These are phyloP conservation scores for Closterium sp. DNA, from an alignment of 139 green algal genomes.

Conservation along the genomic window DNA sequence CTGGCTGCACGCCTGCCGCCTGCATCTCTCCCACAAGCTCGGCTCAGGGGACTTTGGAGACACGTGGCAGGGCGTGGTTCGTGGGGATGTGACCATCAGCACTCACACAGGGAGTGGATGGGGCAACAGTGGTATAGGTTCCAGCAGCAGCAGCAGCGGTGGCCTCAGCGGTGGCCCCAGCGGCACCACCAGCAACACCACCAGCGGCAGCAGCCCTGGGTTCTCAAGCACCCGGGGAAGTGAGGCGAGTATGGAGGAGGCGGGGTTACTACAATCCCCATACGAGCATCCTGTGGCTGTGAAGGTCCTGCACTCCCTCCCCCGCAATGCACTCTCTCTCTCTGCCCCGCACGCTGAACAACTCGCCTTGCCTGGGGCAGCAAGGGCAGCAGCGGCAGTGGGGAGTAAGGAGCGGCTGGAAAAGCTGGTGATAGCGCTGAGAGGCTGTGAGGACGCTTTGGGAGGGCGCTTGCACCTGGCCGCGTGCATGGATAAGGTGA, in stretches of 20 bases:
- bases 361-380: background rate
- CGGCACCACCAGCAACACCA: background rate
- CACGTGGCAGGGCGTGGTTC: background rate
- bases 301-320: background rate
- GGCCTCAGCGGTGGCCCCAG: background rate
- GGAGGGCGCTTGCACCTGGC: background rate
- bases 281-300: background rate
- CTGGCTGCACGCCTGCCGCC: background rate
- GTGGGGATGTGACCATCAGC: background rate
- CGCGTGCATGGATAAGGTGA: background rate
- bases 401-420: background rate
- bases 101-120: background rate
- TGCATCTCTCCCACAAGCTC: background rate
- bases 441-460: background rate
- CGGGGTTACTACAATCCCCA: background rate
- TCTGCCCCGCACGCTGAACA: no score
- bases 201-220: background rate
- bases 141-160: background rate
- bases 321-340: background rate
- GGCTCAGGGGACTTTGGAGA: background rate
- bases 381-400: background rate
- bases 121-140: background rate
- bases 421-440: background rate
- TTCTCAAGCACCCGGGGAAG: background rate
- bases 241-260: background rate